Conservation (phyloP, 192 early-diverging fungal species). For the Rhizophagus clarus region DNA sequence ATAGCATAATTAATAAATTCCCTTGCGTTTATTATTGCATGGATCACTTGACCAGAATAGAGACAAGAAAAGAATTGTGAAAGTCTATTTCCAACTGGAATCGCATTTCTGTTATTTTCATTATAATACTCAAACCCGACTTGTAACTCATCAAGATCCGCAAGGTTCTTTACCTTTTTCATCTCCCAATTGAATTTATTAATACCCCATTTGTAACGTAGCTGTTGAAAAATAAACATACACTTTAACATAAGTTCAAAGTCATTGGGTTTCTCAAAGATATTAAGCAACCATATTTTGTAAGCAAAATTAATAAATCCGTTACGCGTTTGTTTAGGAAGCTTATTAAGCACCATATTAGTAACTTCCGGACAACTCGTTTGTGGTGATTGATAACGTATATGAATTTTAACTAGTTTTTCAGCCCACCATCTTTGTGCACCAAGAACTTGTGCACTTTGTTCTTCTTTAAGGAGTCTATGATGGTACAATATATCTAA, state of each 20-base stretch:
- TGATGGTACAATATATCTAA: neutral
- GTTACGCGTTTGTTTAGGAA: neutral
- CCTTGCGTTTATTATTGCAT: neutral
- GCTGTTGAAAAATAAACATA: neutral
- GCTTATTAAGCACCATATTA: neutral
- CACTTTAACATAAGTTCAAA: conserved; percentile 38
- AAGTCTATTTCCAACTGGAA: conserved; percentile 9
- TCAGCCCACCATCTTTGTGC: conserved; percentile 15
- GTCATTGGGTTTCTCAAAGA: conserved; percentile 31
- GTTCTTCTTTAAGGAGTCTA: neutral
- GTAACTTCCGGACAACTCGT: conserved; percentile 3
- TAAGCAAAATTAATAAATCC: neutral
- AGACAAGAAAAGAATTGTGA: neutral
- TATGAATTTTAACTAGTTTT: neutral
- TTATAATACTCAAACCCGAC: neutral
- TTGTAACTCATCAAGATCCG: neutral
- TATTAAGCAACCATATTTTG: neutral
- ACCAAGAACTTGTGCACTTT: neutral
- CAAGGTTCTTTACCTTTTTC: neutral
- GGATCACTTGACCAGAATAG: neutral
- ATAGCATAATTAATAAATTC: conserved; percentile 18
- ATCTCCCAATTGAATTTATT: neutral
- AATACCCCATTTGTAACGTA: neutral
- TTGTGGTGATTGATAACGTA: neutral
- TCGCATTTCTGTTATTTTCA: neutral